Conservation (phyloP, 176 grass and related monocot genomes). For the Cymbopogon citratus region DNA sequence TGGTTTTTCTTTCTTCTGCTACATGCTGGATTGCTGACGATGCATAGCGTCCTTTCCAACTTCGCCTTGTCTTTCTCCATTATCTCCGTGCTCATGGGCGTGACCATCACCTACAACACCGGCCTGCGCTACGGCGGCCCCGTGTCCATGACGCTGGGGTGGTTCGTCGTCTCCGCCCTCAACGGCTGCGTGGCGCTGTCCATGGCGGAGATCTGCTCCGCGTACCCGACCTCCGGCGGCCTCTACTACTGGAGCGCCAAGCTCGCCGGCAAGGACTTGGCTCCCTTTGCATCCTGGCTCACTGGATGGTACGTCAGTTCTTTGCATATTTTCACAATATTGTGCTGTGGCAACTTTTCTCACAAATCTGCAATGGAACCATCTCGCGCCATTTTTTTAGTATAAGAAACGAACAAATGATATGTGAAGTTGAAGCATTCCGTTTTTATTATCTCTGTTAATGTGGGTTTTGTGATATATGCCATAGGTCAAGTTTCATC, state of each 20-base stretch:
- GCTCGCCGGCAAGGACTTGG: slow-evolving; percentile 66
- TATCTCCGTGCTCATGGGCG: slow-evolving; percentile 57
- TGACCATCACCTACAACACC: slow-evolving; percentile 55
- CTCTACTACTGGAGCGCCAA: slow-evolving; percentile 96
- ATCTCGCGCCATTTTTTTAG: background rate
- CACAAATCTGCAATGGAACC: background rate
- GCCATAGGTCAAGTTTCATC: background rate
- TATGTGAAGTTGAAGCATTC: background rate
- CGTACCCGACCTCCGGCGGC: slow-evolving; percentile 78
- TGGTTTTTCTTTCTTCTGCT: background rate
- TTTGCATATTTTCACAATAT: background rate
- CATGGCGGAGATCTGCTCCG: slow-evolving; percentile 91
- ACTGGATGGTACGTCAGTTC: slow-evolving; percentile 77
- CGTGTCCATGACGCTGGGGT: slow-evolving; percentile 53
- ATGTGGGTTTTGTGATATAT: background rate
- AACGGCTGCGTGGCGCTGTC: slow-evolving; percentile 55
- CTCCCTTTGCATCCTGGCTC: slow-evolving; percentile 61
- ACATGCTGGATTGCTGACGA: background rate
- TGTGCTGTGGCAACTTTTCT: background rate
- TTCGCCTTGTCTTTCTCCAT: slow-evolving; percentile 50
- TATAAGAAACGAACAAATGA: background rate
- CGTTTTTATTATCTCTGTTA: background rate
- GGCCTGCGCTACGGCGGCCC: slow-evolving; percentile 68
- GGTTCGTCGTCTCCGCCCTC: slow-evolving; percentile 40
- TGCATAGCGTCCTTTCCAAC: background rate